phyloP scores from a whole-genome alignment of 495 filamentous ascomycete genomes.

The Aspergillus steynii region DNA sequence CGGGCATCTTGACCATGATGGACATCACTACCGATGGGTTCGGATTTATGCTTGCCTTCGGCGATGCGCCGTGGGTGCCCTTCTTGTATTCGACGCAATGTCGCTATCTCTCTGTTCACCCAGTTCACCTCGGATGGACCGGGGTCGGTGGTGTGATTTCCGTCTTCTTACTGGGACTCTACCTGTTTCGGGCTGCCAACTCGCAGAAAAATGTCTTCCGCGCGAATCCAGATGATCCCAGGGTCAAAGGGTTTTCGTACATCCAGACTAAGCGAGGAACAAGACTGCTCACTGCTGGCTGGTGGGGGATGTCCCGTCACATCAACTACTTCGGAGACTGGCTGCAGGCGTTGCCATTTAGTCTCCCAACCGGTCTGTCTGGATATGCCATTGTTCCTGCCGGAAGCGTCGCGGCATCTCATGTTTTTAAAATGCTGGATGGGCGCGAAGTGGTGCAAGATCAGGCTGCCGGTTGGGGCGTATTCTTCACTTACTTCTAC shows the following conservation, averaged over 20 bases:
- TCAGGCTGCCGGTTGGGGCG: slow-evolving; percentile 69
- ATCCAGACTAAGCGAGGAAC: slow-evolving; percentile 77
- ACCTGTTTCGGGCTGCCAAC: slow-evolving; percentile 80
- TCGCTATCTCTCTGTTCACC: slow-evolving; percentile 74
- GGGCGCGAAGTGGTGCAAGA: slow-evolving; percentile 45
- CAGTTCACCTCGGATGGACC: slow-evolving; percentile 63
- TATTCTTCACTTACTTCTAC: slow-evolving; percentile 84
- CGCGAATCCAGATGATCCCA: slow-evolving; percentile 72
- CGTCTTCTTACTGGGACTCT: slow-evolving; percentile 65
- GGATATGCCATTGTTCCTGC: slow-evolving; percentile 57
- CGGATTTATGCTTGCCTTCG: slow-evolving; percentile 85
- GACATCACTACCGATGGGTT: slow-evolving; percentile 88
- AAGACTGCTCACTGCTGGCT: slow-evolving; percentile 72
- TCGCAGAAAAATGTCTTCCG: slow-evolving; percentile 83
- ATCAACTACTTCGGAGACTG: slow-evolving; percentile 93
- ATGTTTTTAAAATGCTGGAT: slow-evolving; percentile 49
- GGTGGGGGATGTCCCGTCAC: slow-evolving; percentile 85
- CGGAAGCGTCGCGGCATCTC: slow-evolving; percentile 48
- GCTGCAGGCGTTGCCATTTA: slow-evolving; percentile 82
- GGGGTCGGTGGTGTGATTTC: slow-evolving; percentile 57
- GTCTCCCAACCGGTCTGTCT: slow-evolving; percentile 76
- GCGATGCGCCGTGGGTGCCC: slow-evolving; percentile 84
- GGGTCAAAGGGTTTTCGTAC: slow-evolving; percentile 68
- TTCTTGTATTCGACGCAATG: slow-evolving; percentile 79
- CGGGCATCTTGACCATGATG: slow-evolving; percentile 81